Base-by-base conservation (phyloP, 2,329 filamentous ascomycete species). In the Aspergillus candidus region DNA sequence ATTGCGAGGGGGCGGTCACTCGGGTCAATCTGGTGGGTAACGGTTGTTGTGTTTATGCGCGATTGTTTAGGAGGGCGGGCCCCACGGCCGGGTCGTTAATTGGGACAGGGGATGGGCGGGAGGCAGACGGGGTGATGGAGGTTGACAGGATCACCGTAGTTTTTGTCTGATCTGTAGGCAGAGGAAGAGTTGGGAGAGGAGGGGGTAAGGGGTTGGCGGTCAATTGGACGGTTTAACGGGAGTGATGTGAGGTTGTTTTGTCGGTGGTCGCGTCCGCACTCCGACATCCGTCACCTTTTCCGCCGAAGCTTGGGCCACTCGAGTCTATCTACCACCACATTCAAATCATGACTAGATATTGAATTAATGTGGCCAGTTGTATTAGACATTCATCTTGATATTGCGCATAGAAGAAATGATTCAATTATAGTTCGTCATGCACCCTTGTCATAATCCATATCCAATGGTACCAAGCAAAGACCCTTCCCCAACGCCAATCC, bases 1-100 rank as follows among this genome's bases (percentile, higher is more conserved):
- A 84, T 83, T 57, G 52, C 59, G 60, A 52, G 51, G 49, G 49
- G 48, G 44, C 45, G 46, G 46, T 38, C 45, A 41, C 44, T 40
- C 50, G 48, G 40, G 36, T 27, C 22, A 27, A 27, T 27, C 22
- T 27, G 22, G 22, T 7, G 48, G 43, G 44, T 49, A n/a, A n/a
- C n/a, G 43, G 52, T 49, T 47, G 44, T 49, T 50, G 50, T 46
- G 47, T 46, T 44, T 46, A 47, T 47, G 47, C 46, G 53, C 49
- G 48, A 49, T 49, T 59, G 50, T 49, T 48, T 54, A 46, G 49
- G 50, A 50, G 45, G 54, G 43, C 22, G 50, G 61, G 59, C 61
- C 61, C 55, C 53, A 52, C 56, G 61, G 60, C 58, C 60, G 41
- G 43, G 40, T 27, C 7, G 22, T 27, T 4, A 27, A 10, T 27